Percentiles rank a stretch among this genome's conserved stretches.
These are phyloP conservation scores for Zygosaccharomyces gambellarensis DNA, from an alignment of 805 yeast species.

Conservation along the genomic window DNA sequence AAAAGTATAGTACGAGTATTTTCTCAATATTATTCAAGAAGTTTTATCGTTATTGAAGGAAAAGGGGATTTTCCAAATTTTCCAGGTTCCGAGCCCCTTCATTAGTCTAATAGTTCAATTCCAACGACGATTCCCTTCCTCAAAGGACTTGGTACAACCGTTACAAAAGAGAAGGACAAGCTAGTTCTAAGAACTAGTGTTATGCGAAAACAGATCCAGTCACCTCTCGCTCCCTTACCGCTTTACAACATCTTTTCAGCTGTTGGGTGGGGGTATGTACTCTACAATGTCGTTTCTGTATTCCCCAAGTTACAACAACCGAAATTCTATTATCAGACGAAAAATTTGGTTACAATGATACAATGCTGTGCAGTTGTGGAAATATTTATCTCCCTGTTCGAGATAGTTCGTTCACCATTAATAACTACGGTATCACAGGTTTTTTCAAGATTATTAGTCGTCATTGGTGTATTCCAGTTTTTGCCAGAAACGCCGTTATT, in stretches of 20 bases:
- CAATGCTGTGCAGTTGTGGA: slow-evolving; percentile 82
- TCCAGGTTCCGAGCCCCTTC: background rate
- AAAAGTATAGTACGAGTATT: background rate
- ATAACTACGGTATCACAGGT: slow-evolving; percentile 85
- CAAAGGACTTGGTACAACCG: background rate
- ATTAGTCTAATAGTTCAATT: background rate
- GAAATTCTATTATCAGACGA: slow-evolving; percentile 54
- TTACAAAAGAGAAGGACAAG: background rate
- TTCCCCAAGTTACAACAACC: slow-evolving; percentile 57
- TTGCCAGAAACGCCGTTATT: slow-evolving; percentile 60
- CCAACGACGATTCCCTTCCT: background rate
- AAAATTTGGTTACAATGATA: slow-evolving; percentile 53
- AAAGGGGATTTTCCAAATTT: background rate
- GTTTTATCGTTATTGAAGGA: background rate
- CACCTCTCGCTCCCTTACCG: slow-evolving; percentile 34
- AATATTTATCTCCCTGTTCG: slow-evolving; percentile 68
- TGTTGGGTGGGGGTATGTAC: slow-evolving; percentile 48
- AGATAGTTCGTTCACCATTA: slow-evolving; percentile 80
- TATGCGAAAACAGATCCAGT: slow-evolving; percentile 22
- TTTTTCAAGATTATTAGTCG: slow-evolving; percentile 74
- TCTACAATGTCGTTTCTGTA: slow-evolving; percentile 41
- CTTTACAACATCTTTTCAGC: slow-evolving; percentile 52
- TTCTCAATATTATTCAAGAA: background rate
- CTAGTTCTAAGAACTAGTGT: slow-evolving; percentile 3
- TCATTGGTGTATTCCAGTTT: slow-evolving; percentile 72